Evolutionary conservation across 805 yeast species (phyloP).

Genomic region (Saturnispora diversa): DNA sequence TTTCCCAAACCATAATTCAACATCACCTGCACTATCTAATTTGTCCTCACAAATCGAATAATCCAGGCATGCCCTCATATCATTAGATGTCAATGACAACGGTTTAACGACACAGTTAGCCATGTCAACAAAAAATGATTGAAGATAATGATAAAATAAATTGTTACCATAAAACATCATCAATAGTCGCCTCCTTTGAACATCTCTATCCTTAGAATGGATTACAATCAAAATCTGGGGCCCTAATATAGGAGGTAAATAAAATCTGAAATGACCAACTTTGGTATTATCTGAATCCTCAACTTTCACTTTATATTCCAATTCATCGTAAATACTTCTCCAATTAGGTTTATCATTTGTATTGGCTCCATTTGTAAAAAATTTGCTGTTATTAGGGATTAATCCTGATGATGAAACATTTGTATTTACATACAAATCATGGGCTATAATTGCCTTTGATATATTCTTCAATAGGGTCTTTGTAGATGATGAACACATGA

Average conservation of each 20-base stretch:
- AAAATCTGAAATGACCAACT: constrained; percentile 27
- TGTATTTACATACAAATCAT: constrained; percentile 18
- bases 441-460: constrained; percentile 18
- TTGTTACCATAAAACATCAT: constrained; percentile 16
- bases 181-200: constrained; percentile 1
- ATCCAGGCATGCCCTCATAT: constrained; percentile 10
- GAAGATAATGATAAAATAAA: constrained; percentile 19
- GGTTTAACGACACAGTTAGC: constrained; percentile 6
- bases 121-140: constrained; percentile 6
- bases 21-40: constrained; percentile 1
- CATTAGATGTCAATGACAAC: background rate
- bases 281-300: constrained; percentile 4
- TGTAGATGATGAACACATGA: constrained; percentile 20
- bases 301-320: constrained; percentile 23
- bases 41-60: constrained; percentile 8
- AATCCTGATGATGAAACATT: constrained; percentile 7
- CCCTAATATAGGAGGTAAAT: constrained; percentile 22
- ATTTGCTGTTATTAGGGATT: constrained; percentile 20
- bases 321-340: constrained; percentile 16
- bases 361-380: constrained; percentile 19
- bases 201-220: constrained; percentile 12
- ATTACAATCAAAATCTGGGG: constrained; percentile 25
- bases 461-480: constrained; percentile 17
- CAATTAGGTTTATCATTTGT: constrained; percentile 21
- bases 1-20: constrained; percentile 19